Evolutionary conservation across 345 rosid species (phyloP).

Genomic region (Iberis pinnata): DNA sequence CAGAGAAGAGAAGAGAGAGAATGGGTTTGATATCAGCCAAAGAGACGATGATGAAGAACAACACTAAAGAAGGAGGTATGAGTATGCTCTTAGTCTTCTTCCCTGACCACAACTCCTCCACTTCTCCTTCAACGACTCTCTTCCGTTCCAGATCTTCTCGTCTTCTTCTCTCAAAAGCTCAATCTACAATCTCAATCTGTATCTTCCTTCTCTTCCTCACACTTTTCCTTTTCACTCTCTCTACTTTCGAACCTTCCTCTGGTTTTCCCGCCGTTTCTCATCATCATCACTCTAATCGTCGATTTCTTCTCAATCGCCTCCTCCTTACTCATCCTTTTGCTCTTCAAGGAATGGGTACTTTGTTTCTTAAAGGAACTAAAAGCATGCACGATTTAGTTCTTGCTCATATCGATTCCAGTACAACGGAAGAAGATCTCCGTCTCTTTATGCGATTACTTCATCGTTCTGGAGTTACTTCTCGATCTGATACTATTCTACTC

Average conservation of each 20-base stretch:
- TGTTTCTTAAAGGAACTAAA: conserved; percentile 27
- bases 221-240: conserved; percentile 77
- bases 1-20: not conserved
- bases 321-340: not conserved
- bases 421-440: conserved; percentile 45
- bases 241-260: conserved; percentile 68
- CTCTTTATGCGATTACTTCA: conserved; percentile 54
- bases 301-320: conserved; percentile 26
- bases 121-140: conserved; percentile 34
- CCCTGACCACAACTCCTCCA: conserved; percentile 38
- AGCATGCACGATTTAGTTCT: conserved; percentile 38
- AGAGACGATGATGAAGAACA: conserved; percentile 23
- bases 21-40: conserved; percentile 16
- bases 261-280: conserved; percentile 23
- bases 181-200: conserved; percentile 77
- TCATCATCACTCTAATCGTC: conserved; percentile 24
- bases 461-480: conserved; percentile 58
- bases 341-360: conserved; percentile 34
- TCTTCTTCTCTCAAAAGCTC: conserved; percentile 56
- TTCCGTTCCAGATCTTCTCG: conserved; percentile 33
- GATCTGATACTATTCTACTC: conserved; percentile 57
- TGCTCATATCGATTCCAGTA: conserved; percentile 52
- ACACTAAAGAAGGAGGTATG: not conserved
- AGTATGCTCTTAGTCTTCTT: conserved; percentile 75
- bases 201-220: conserved; percentile 57